These are phyloP conservation scores for Tetraselmis striata DNA, from an alignment of 139 green algal species.

Conservation along the genomic window DNA sequence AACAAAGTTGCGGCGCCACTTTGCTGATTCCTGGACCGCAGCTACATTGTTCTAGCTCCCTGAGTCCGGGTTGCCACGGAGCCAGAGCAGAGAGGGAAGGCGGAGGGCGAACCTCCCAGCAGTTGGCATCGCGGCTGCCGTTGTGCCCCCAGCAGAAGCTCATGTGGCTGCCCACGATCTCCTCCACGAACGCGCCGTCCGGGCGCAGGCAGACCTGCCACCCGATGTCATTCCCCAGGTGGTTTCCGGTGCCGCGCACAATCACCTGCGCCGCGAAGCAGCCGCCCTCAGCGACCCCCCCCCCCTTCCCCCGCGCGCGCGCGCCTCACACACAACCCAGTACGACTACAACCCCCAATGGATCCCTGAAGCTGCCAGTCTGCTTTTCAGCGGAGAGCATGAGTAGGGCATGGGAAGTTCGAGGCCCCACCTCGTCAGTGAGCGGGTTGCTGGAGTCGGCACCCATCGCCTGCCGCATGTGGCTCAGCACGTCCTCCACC, in stretches of 20 bases:
- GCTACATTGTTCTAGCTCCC: no score
- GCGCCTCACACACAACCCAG: no score
- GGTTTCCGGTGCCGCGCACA: conserved; percentile 15
- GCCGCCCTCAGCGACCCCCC: neutral
- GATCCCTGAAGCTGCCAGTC: no score
- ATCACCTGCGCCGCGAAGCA: conserved; percentile 6
- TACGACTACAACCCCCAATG: no score
- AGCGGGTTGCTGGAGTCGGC: neutral
- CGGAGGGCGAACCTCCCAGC: conserved; percentile 35
- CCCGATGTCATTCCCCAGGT: conserved; percentile 30
- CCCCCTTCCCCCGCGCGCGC: neutral
- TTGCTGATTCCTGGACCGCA: no score
- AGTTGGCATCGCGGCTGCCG: conserved; percentile 20
- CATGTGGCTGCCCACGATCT: conserved; percentile 26
- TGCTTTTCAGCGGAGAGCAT: no score
- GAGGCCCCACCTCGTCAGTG: neutral
- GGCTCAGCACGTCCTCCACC: neutral
- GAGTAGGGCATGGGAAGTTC: neutral
- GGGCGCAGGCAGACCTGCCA: conserved; percentile 17
- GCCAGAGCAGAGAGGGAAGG: no score
- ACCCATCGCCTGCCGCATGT: neutral
- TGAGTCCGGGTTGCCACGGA: no score
- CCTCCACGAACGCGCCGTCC: conserved; percentile 30
- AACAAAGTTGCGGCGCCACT: no score
- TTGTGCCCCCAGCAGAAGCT: conserved; percentile 33